Percentiles rank a stretch among this genome's conserved stretches.
Evolutionary conservation across 805 yeast species (phyloP).

Genomic region (Barnettozyma salicaria): DNA sequence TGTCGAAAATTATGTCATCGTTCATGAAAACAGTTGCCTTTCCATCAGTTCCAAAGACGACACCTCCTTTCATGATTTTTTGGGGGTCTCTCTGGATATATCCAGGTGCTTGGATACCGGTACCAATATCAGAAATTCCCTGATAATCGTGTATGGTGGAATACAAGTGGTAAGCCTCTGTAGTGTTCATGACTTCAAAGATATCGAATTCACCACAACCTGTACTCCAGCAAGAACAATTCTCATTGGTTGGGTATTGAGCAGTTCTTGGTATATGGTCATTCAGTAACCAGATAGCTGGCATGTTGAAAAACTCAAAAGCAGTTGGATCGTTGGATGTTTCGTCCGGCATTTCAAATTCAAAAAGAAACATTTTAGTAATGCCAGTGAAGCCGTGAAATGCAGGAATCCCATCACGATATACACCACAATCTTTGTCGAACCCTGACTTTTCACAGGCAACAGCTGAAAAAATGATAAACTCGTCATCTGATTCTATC

Average conservation of each 20-base stretch:
- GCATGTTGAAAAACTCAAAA: constrained; percentile 45
- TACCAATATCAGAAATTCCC: constrained; percentile 55
- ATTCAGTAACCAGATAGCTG: constrained; percentile 73
- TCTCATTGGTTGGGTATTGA: constrained; percentile 54
- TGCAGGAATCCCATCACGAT: constrained; percentile 69
- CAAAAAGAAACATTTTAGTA: constrained; percentile 66
- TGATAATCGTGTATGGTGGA: constrained; percentile 74
- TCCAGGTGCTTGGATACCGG: constrained; percentile 54
- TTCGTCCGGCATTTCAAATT: constrained; percentile 63
- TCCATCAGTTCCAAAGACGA: constrained; percentile 57
- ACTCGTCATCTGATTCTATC: constrained; percentile 54
- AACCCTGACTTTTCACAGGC: constrained; percentile 52
- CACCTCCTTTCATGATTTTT: constrained; percentile 63
- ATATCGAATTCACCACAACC: constrained; percentile 80
- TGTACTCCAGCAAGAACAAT: constrained; percentile 71
- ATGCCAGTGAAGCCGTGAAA: constrained; percentile 64
- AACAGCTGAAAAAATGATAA: constrained; percentile 50
- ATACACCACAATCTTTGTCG: constrained; percentile 63
- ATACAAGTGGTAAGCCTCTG: constrained; percentile 49
- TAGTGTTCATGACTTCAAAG: constrained; percentile 64
- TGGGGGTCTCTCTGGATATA: constrained; percentile 48
- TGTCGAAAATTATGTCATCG: constrained; percentile 44
- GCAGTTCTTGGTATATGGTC: constrained; percentile 71
- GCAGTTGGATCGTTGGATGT: constrained; percentile 27
- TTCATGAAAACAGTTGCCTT: constrained; percentile 56